Evolutionary conservation across 2,329 filamentous ascomycete genomes (phyloP), one percentile per base, ranked within the genome.

Genomic region (Didymella glomerata): DNA sequence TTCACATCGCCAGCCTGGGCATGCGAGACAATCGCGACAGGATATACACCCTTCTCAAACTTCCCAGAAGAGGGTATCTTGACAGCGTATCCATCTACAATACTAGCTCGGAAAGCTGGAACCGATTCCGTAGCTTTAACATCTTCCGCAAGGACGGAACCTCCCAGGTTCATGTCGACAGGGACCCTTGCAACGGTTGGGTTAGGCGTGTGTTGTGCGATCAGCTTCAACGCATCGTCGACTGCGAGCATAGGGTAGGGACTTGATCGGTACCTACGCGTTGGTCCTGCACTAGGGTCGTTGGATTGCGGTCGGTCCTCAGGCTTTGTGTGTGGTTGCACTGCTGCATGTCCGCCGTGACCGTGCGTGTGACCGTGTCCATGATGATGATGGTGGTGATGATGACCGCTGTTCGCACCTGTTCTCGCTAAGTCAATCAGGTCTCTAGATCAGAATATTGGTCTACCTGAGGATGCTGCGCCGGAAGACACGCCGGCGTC

Each of bases 211-310:
- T 95, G 82, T 61, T 90, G 78, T n/a, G 84, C 79, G 58, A 99
- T 92, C 20, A 90, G 80, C 1, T 81, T 76, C 2, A 97, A 81
- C 0, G 95, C 95, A 53, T 96, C 90, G 0, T 90, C 84, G 0
- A 99, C 93, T 0, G 90, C 86, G 16, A 97, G 81, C 92, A 98
- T 97, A 0, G 93, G 91, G 71, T 95, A 99, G 0, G 94, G 95
- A 0, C 93, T 98, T 54, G 90, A 87, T 44, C 95, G 85, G 74
- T 96, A 87, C 55, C 95, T 86, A 50, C 88, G 85, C 13, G 88
- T 85, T 44, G 86, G 84, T 2, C 86, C 85, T 50, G 84, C 83
- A 57, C 76, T 80, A 4, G 85, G 84, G 66, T 88, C 85, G 66
- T 89, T 88, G 10, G 87, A 85, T 61, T 83, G 77, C 22, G 76